Conservation (phyloP, 2,329 filamentous ascomycete species). For the Plectosphaerella cucumerina region DNA sequence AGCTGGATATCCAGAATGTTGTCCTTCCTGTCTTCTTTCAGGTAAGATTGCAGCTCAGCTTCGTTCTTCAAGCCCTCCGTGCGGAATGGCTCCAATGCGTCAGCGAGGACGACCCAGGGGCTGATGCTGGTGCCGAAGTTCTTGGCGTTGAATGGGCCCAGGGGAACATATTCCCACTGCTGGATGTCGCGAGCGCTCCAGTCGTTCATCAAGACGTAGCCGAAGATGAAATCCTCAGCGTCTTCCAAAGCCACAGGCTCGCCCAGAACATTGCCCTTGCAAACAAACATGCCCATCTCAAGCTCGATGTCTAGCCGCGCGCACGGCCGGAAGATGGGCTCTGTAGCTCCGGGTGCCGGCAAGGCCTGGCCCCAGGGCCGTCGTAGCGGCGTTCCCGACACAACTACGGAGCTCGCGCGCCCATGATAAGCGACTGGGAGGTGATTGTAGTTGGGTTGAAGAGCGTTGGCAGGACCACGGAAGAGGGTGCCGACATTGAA, state of each 20-base stretch:
- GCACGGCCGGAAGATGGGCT: slow-evolving; percentile 54
- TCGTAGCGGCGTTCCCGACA: slow-evolving; percentile 64
- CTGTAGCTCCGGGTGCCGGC: slow-evolving; percentile 37
- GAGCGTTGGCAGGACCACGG: slow-evolving; percentile 62
- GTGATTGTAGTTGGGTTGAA: slow-evolving; percentile 71
- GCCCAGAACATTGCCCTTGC: slow-evolving; percentile 61
- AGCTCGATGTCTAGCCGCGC: slow-evolving; percentile 70
- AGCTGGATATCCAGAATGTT: slow-evolving; percentile 32
- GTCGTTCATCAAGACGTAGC: slow-evolving; percentile 62
- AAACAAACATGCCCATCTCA: slow-evolving; percentile 73
- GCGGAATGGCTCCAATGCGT: slow-evolving; percentile 40
- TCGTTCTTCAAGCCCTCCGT: slow-evolving; percentile 23
- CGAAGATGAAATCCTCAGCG: slow-evolving; percentile 69
- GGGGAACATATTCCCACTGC: slow-evolving; percentile 54
- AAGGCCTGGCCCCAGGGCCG: slow-evolving; percentile 59
- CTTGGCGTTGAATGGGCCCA: slow-evolving; percentile 61
- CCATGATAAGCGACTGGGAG: slow-evolving; percentile 73
- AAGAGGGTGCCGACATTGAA: slow-evolving; percentile 61
- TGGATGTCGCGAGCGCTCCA: slow-evolving; percentile 62
- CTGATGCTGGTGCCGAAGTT: slow-evolving; percentile 56
- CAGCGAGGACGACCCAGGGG: slow-evolving; percentile 58
- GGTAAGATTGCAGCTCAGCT: slow-evolving; percentile 27
- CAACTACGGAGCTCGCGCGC: slow-evolving; percentile 64
- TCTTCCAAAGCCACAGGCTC: slow-evolving; percentile 58
- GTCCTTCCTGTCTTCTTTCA: slow-evolving; percentile 49